These are phyloP conservation scores for Tanacetum coccineum DNA, from an alignment of 129 eudicot genomes.

Conservation along the genomic window DNA sequence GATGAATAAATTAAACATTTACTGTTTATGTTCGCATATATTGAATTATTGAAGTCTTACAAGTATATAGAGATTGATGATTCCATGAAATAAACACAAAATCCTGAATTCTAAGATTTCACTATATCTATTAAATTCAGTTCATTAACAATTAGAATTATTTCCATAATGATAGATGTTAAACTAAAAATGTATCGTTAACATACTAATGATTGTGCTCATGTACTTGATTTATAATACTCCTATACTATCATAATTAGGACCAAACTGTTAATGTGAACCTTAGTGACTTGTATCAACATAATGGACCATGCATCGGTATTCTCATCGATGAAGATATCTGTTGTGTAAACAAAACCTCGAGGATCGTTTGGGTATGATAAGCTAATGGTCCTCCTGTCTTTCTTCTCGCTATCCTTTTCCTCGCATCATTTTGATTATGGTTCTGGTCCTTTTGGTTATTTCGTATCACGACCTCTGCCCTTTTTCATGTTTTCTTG, in stretches of 20 bases:
- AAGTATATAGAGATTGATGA: no score
- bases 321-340: conserved; percentile 78
- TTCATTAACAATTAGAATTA: no score
- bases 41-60: no score
- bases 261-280: conserved; percentile 12
- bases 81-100: no score
- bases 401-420: conserved; percentile 7
- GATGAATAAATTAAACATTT: no score
- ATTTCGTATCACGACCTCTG: conserved; percentile 35
- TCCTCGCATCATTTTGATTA: conserved; percentile 20
- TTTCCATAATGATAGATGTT: not conserved
- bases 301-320: conserved; percentile 59
- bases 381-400: not conserved
- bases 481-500: conserved; percentile 52
- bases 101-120: no score
- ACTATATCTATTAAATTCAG: no score
- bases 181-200: no score
- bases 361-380: conserved; percentile 24
- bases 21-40: no score
- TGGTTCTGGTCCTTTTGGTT: conserved; percentile 6
- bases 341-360: conserved; percentile 47
- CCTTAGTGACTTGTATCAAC: conserved; percentile 21
- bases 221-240: no score
- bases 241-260: not conserved
- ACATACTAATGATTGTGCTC: not conserved